Base-by-base conservation (phyloP, 129 eudicot species). In the Helianthus tuberosus region DNA sequence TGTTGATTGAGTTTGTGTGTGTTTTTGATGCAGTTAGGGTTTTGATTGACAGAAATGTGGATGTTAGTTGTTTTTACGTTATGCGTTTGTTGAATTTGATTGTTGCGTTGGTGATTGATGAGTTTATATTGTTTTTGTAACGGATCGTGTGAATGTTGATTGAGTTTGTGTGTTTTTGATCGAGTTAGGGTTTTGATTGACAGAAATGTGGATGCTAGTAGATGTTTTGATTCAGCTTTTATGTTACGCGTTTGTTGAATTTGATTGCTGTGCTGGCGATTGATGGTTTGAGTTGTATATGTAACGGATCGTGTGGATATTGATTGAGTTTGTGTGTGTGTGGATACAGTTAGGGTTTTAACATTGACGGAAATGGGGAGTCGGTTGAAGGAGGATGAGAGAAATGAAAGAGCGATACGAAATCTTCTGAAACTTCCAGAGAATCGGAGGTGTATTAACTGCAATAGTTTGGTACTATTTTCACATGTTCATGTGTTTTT, bases 361-460 rank as follows among this genome's bases (percentile, higher is more conserved):
- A 17, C n/a, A n/a, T 55, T 8, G 32, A 39, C 8, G 23, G 23
- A 81, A 75, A 89, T 87, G 93, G 82, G 79, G 70, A 77, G 80
- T 41, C 84, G 79, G 35, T 73, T 59, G 66, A 90, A 79, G 86
- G 96, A 90, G 66, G 96, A 93, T 38, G 89, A 88, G 65, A 88
- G 83, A 48, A 85, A 75, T 63, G 96, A 89, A 73, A 86, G 68
- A 75, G 71, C 79, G 51, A 88, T 93, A 78, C 84, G 96, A 36
- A 84, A 82, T 72, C 92, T 93, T 54, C 36, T 90, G 75, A 93
- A 82, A 76, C 90, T 82, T 48, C 86, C 92, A 0, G 92, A 84
- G 76, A 93, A 93, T 67, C 81, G 86, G 74, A 84, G 91, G 84
- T 93, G 98, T 81, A 90, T 93, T 73, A 93, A 93, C 78, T 93